These are phyloP conservation scores for Heterobasidion occidentale DNA, from an alignment of 1,284 basidiomycete species.

Conservation along the genomic window DNA sequence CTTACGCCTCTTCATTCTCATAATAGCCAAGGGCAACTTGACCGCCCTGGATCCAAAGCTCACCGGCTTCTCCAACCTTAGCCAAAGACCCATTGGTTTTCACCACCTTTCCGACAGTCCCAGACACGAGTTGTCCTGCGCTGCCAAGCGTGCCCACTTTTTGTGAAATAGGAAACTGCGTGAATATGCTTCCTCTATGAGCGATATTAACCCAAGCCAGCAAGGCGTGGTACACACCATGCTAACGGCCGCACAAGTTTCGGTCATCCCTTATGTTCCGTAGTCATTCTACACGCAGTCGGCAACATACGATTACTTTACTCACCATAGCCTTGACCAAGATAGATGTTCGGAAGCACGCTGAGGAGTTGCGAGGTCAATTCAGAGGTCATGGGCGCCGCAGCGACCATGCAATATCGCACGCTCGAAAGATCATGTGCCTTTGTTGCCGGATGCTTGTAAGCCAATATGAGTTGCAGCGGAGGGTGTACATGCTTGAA, in stretches of 20 bases:
- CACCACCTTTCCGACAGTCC: constrained; percentile 28
- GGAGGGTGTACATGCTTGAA: too few species aligned
- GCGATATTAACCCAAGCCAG: too few species aligned
- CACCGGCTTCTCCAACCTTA: constrained; percentile 29
- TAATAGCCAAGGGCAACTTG: constrained; percentile 34
- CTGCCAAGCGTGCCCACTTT: constrained; percentile 23
- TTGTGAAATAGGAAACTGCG: constrained; percentile 1
- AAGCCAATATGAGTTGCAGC: too few species aligned
- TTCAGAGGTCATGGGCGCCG: constrained; percentile 67
- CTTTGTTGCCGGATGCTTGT: too few species aligned
- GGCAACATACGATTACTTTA: neutral
- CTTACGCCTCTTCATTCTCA: constrained; percentile 35
- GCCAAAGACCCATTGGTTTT: constrained; percentile 31
- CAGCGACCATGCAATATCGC: constrained; percentile 55
- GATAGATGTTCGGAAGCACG: constrained; percentile 47
- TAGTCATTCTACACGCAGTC: constrained; percentile 4
- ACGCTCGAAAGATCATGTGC: constrained; percentile 21
- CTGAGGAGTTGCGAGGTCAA: constrained; percentile 46
- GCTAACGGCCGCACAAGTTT: constrained; percentile 39
- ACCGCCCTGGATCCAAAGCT: constrained; percentile 32
- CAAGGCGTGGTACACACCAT: constrained; percentile 13
- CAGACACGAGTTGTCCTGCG: constrained; percentile 31
- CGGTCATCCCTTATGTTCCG: constrained; percentile 29
- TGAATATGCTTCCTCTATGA: too few species aligned
- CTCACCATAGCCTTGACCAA: constrained; percentile 62